Conservation (phyloP, 2,329 filamentous ascomycete species). For the Cercospora citrullina region DNA sequence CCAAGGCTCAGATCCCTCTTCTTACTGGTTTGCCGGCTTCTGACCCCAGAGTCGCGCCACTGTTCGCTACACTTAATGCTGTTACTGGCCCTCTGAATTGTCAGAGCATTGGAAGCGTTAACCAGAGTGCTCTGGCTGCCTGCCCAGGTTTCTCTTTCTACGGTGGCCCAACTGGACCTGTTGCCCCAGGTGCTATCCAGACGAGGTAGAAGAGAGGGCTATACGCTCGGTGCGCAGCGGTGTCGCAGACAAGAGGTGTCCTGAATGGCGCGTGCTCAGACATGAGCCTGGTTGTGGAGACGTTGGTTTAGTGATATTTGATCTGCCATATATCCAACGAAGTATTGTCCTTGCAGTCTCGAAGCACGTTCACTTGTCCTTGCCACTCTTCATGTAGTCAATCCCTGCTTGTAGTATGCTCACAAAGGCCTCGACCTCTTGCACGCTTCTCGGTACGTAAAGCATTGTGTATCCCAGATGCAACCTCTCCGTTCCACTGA, state of each 20-base stretch:
- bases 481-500: conserved; percentile 17
- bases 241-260: neutral
- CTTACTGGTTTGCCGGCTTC: conserved; percentile 24
- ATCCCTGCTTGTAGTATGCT: conserved; percentile 19
- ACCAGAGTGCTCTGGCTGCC: conserved; percentile 29
- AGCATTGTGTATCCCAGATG: conserved; percentile 24
- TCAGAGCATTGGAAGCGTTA: conserved; percentile 30
- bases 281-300: neutral
- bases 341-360: neutral
- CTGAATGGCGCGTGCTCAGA: neutral
- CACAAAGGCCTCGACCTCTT: conserved; percentile 12
- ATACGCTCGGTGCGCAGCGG: neutral
- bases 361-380: neutral
- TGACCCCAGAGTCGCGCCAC: conserved; percentile 10
- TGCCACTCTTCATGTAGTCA: conserved; percentile 18
- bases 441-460: conserved; percentile 17
- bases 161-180: conserved; percentile 33
- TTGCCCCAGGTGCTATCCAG: conserved; percentile 35
- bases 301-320: neutral
- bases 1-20: conserved; percentile 27
- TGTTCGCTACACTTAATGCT: conserved; percentile 19
- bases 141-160: conserved; percentile 36
- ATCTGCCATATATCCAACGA: neutral
- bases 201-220: neutral
- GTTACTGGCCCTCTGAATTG: conserved; percentile 26